Base-by-base conservation (phyloP, 2,329 filamentous ascomycete genomes). In the Aureobasidium leucospermi region DNA sequence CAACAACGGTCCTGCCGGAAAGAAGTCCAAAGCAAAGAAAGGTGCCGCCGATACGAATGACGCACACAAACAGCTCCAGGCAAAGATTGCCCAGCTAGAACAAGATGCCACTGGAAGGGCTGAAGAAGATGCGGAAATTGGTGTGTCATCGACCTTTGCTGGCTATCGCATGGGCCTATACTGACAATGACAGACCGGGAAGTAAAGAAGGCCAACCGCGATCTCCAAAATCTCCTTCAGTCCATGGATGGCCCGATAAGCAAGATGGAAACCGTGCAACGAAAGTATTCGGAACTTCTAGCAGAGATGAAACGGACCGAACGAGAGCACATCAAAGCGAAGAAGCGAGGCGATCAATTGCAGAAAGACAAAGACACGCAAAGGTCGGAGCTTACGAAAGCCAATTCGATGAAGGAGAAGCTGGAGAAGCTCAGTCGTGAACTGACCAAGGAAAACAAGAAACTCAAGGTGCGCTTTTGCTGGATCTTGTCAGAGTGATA, bases 321-420 rank as follows among this genome's bases (percentile, higher is more conserved):
- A 73, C 87, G 92, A 62, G 94, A 99, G 63, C 92, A 96, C 70
- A 83, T 89, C 63, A 97, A 96, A 76, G 94, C 93, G 68, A 97
- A 96, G 80, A 96, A 96, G 74, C 87, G 91, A 28, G 90, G 89
- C 29, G 94, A 99, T 71, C 88, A 90, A 69, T 75, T 99, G 59
- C 94, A 99, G 74, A 99, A 97, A 73, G 94, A 99, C 69, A 95
- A 96, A 73, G 94, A 99, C 71, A 86, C 89, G 65, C 88, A 88
- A 60, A 85, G 91, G 67, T 88, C 87, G 48, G 94, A 99, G 72
- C 79, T 96, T 59, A 93, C 85, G 75, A 96, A 96, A 76, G 93
- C 92, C 23, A 86, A 89, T 19, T 88, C 87, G 1, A 84, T 97
- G 70, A 96, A 96, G 73, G 92, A 97, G 73, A 97, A 97, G 75